Evolutionary conservation across 2,329 filamentous ascomycete genomes (phyloP), one percentile per base, ranked within the genome.

Genomic region (Beauveria sp.): DNA sequence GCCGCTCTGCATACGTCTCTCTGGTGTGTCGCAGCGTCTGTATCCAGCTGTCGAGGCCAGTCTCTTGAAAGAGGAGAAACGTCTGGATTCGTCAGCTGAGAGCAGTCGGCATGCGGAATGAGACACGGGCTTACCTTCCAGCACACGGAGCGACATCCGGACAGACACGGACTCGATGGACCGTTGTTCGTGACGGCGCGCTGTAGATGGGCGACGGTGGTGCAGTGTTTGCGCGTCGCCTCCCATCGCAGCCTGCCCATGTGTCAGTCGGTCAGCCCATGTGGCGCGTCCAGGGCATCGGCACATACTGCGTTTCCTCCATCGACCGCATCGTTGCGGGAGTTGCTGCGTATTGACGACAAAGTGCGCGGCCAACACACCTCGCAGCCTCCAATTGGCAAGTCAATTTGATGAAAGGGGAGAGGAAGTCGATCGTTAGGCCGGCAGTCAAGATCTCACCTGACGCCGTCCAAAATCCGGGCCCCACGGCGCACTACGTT

Each of bases 81-180:
- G 84, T 84, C 90, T 93, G 66, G 2, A 63, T 40, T 52, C 62
- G 64, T 64, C 61, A 68, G 62, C 54, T 20, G n/a, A 30, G 62
- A 14, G 40, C 40, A 20, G 47, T 47, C 44, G 16, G 24, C 34
- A 6, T 37, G 34, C 34, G 9, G 43, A 16, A 50, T 50, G 55
- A 57, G 55, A 57, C 55, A 28, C 5, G 6, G 2, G 55, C 65
- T 63, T 58, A 88, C 90, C 84, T 96, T 97, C 93, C 93, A 97
- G 74, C 89, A 96, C 43, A 96, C 82, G 3, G 93, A 97, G 61
- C 92, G 86, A 65, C 92, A 84, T 16, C 91, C 91, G 52, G 85
- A 79, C 58, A 86, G 76, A 71, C 88, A 91, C 54, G 87, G 85
- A 68, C 82, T 89, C 12, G 73, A 73, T 18, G 81, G 72, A 20